Evolutionary conservation across 352 stramenopile genomes (phyloP), one percentile per base, ranked within the genome.

Genomic region (Globisporangium spinosum): DNA sequence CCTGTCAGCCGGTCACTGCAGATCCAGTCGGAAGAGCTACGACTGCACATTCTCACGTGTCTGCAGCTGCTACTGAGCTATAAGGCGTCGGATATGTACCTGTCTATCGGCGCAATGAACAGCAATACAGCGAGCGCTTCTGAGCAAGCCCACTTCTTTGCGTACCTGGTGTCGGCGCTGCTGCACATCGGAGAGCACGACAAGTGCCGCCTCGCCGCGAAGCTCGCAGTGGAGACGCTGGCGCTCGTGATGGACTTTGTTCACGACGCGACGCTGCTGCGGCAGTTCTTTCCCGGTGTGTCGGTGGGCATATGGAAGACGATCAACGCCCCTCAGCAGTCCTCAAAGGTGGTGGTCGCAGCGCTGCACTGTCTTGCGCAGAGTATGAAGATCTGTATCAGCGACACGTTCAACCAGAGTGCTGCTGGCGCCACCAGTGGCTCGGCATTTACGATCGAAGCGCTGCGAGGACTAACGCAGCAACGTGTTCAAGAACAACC

Each of bases 221-320:
- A 77, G 22, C 64, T 72, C 55, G 75, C 80, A 1, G 63, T 90
- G 51, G 69, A 84, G 43, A 74, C 75, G 55, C 72, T 90, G 8
- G 70, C 70, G 25, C 65, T 67, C 23, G 72, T 87, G 10, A 4
- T 87, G 35, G 22, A 73, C 15, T 82, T 82, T 5, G 57, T 90
- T 38, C 67, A 74, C 17, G 72, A 89, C 38, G 54, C 78, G 7
- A 10, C 66, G 2, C 70, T 72, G 10, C 70, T 93, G 56, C 76
- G 83, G 0, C 82, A 90, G 71, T 90, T 93, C 66, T 83, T 94
- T 32, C 87, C 87, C 7, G 89, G 89, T 23, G 64, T 94, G 55
- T 74, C 76, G 9, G 74, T 83, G 43, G 76, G 81, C 3, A 77
- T 94, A 65, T 94, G 80, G 77, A 87, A 86, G 58, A 73, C 75